These are phyloP conservation scores for Phytophthora brassicae DNA, from an alignment of 352 stramenopile species.

Conservation along the genomic window DNA sequence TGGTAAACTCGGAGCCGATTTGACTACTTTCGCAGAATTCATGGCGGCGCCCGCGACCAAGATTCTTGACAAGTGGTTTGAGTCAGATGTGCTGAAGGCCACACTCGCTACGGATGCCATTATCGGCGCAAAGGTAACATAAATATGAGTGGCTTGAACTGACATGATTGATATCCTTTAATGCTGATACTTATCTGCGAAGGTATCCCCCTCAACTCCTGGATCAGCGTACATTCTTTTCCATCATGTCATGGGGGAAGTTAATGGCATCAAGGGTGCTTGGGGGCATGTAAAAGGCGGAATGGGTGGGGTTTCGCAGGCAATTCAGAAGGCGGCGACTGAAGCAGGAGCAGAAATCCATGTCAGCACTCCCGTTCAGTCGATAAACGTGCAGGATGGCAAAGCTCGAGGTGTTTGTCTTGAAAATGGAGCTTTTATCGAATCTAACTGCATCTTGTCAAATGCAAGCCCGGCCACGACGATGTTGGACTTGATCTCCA, in stretches of 20 bases:
- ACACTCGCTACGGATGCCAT: conserved; percentile 92
- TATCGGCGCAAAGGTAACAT: conserved; percentile 88
- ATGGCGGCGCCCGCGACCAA: conserved; percentile 86
- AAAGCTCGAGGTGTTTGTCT: conserved; percentile 67
- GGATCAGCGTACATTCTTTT: conserved; percentile 91
- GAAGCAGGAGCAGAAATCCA: conserved; percentile 72
- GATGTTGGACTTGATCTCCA: conserved; percentile 80
- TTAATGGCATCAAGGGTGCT: conserved; percentile 83
- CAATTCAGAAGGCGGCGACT: conserved; percentile 60
- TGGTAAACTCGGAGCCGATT: conserved; percentile 67
- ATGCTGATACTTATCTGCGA: not conserved
- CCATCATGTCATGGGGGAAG: conserved; percentile 92
- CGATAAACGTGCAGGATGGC: conserved; percentile 55
- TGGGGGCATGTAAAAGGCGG: conserved; percentile 91
- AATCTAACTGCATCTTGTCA: conserved; percentile 71
- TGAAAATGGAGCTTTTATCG: conserved; percentile 48
- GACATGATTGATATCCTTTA: not conserved
- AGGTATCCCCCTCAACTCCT: conserved; percentile 81
- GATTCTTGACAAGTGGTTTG: conserved; percentile 91
- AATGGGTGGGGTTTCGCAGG: conserved; percentile 83
- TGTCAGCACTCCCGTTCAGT: conserved; percentile 62
- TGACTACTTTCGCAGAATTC: conserved; percentile 87
- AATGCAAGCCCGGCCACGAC: conserved; percentile 80
- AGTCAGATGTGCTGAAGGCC: conserved; percentile 88
- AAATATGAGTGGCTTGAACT: not conserved